Evolutionary conservation across 495 filamentous ascomycete species (phyloP).

Genomic region (Annulohypoxylon bovei): DNA sequence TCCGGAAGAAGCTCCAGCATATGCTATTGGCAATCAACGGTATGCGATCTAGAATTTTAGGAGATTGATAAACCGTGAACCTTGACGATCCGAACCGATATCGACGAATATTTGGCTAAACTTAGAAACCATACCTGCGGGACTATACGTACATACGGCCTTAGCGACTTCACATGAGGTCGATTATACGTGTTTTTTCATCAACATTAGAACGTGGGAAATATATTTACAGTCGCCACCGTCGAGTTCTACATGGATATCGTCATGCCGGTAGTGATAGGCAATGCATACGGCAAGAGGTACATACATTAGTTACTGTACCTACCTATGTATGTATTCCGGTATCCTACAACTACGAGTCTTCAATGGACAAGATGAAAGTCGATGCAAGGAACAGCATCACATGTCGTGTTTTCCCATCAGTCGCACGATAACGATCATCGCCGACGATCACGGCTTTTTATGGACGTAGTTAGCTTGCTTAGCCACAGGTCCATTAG

Average conservation of each 20-base stretch:
- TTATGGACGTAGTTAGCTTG: constrained; percentile 2
- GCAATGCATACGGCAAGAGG: background rate
- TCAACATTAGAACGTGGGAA: background rate
- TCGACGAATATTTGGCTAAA: background rate
- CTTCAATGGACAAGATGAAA: background rate
- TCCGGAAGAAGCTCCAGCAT: constrained; percentile 7
- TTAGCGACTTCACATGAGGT: background rate
- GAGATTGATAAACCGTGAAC: background rate
- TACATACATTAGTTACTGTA: too few species aligned
- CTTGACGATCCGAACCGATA: background rate
- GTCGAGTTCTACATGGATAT: background rate
- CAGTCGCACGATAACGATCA: constrained; percentile 25
- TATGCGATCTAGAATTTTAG: constrained; percentile 8
- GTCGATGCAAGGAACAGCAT: constrained; percentile 7
- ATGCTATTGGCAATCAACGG: constrained; percentile 18
- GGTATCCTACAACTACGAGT: background rate
- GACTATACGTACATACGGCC: background rate
- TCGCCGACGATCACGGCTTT: constrained; percentile 20
- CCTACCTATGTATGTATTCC: background rate
- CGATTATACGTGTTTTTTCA: background rate
- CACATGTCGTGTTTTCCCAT: constrained; percentile 18
- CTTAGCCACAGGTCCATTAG: background rate
- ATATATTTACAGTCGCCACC: background rate
- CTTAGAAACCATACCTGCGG: background rate
- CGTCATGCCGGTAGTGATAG: background rate